Percentiles rank a stretch among this genome's conserved stretches.
These are phyloP conservation scores for Metschnikowia anglica DNA, from an alignment of 805 yeast genomes.

Conservation along the genomic window DNA sequence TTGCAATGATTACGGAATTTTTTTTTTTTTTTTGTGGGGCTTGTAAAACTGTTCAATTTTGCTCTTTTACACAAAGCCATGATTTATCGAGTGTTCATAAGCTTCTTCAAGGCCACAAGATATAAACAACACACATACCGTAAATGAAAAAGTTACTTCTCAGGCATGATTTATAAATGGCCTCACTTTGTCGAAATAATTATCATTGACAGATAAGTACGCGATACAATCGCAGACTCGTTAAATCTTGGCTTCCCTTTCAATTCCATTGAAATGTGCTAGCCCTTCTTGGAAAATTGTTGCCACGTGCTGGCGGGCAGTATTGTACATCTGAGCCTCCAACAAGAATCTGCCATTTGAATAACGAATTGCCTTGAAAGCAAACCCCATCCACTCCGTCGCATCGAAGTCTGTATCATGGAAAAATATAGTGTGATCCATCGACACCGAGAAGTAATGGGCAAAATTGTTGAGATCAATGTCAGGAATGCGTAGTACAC, in stretches of 20 bases:
- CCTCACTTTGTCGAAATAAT: too few relatives aligned
- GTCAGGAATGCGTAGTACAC: conserved; percentile 45
- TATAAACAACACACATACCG: too few relatives aligned
- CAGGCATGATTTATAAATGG: too few relatives aligned
- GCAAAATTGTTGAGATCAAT: conserved; percentile 22
- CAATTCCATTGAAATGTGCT: conserved; percentile 31
- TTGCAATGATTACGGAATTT: too few relatives aligned
- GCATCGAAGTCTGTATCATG: conserved; percentile 51
- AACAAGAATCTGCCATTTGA: conserved; percentile 39
- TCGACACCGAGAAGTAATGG: conserved; percentile 52
- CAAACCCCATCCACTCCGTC: conserved; percentile 49
- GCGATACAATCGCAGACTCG: too few relatives aligned
- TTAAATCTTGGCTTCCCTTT: conserved; percentile 20
- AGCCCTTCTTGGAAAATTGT: conserved; percentile 68
- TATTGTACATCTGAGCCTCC: conserved; percentile 46
- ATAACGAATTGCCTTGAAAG: conserved; percentile 28
- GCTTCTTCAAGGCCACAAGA: too few relatives aligned
- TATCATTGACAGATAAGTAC: too few relatives aligned
- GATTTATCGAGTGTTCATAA: too few relatives aligned
- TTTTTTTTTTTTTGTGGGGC: too few relatives aligned
- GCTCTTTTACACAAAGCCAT: too few relatives aligned
- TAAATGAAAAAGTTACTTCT: too few relatives aligned
- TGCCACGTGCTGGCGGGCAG: conserved; percentile 53
- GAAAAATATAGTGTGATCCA: conserved; percentile 68
- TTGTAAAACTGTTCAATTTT: too few relatives aligned